Conservation (phyloP, 1,284 basidiomycete genomes). For the Ganoderma boninense region DNA sequence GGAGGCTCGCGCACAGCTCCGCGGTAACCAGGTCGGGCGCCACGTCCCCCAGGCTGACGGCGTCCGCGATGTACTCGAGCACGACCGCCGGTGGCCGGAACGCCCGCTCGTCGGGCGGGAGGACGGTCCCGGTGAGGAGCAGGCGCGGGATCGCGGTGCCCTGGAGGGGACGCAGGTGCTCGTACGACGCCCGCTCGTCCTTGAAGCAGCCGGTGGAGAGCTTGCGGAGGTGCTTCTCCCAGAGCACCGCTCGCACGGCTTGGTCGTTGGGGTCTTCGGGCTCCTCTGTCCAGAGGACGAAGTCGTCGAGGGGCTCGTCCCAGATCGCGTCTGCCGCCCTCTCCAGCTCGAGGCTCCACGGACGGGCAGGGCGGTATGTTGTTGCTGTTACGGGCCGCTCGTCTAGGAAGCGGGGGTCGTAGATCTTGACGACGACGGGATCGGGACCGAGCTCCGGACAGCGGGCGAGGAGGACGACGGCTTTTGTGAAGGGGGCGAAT, state of each 20-base stretch:
- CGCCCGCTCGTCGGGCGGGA: constrained; percentile 16
- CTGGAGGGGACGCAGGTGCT: constrained; percentile 10
- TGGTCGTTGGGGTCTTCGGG: neutral
- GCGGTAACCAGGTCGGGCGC: neutral
- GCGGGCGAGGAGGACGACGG: constrained; percentile 7
- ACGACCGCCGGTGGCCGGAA: constrained; percentile 13
- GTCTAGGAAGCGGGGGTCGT: constrained; percentile 19
- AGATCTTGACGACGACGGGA: constrained; percentile 20
- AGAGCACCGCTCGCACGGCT: constrained; percentile 4
- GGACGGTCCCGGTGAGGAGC: constrained; percentile 1
- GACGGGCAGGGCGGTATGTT: neutral
- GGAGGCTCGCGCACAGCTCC: constrained; percentile 6
- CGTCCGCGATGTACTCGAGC: constrained; percentile 22
- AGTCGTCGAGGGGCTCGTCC: neutral
- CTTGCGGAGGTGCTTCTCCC: constrained; percentile 8
- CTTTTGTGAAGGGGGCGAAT: neutral
- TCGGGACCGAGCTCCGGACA: constrained; percentile 9
- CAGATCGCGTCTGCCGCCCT: constrained; percentile 3
- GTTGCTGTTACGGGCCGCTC: neutral
- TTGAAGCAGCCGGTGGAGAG: constrained; percentile 1
- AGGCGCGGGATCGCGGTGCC: constrained; percentile 18
- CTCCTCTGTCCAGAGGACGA: neutral
- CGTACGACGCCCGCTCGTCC: constrained; percentile 14
- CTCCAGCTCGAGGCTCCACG: constrained; percentile 13
- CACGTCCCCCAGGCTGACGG: constrained; percentile 12